Percentiles rank a stretch among this genome's conserved stretches.
Conservation (phyloP, 495 filamentous ascomycete species). For the Amniculicola lignicola region DNA sequence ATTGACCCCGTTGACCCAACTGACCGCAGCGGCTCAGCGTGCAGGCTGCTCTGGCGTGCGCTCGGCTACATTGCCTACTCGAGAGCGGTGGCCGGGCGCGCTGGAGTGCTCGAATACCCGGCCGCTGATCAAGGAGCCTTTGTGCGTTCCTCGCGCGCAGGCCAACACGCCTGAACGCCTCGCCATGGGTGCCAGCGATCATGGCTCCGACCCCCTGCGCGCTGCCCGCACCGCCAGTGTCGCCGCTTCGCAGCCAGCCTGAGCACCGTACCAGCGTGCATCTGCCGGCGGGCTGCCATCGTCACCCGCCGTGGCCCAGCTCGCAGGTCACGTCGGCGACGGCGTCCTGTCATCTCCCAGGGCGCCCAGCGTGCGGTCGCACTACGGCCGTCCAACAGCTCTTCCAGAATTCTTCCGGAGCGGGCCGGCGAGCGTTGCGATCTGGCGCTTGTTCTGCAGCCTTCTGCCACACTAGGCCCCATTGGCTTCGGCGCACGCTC, state of each 20-base stretch:
- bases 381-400: background rate
- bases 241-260: constrained; percentile 22
- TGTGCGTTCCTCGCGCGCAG: too few species aligned
- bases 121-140: constrained; percentile 36
- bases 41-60: too few species aligned
- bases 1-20: too few species aligned
- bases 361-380: constrained; percentile 13
- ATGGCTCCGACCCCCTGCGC: constrained; percentile 33
- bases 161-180: background rate
- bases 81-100: constrained; percentile 18
- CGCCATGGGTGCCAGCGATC: constrained; percentile 33
- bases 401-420: constrained; percentile 36
- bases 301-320: background rate
- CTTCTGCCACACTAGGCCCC: constrained; percentile 6
- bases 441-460: constrained; percentile 20
- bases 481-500: constrained; percentile 8
- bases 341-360: constrained; percentile 24
- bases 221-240: constrained; percentile 32
- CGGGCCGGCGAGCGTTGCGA: constrained; percentile 34
- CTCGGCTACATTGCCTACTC: too few species aligned
- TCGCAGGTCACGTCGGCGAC: constrained; percentile 28
- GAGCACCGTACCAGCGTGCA: background rate
- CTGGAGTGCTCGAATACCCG: constrained; percentile 25
- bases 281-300: background rate
- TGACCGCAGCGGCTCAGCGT: too few species aligned